These are phyloP conservation scores for Pythium periplocum DNA, from an alignment of 352 stramenopile genomes.

Conservation along the genomic window DNA sequence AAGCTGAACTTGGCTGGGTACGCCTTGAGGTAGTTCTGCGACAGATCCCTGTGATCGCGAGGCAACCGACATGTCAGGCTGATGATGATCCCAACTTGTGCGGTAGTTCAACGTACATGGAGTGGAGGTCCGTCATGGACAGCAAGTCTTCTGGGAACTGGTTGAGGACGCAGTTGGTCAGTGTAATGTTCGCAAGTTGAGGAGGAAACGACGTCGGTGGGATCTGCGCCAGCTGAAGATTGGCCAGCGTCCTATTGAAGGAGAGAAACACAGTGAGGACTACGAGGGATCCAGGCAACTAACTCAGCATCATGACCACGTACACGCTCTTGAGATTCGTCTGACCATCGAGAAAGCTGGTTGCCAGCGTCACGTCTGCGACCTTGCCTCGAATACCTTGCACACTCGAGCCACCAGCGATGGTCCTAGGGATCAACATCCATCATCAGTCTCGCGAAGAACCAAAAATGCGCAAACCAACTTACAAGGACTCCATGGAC, in stretches of 20 bases:
- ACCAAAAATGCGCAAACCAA: neutral
- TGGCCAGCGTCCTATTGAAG: conserved; percentile 34
- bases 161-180: conserved; percentile 52
- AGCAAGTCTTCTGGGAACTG: conserved; percentile 46
- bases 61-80: no score
- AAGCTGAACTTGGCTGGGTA: conserved; percentile 52
- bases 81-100: no score
- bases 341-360: conserved; percentile 27
- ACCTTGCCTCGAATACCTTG: conserved; percentile 39
- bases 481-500: conserved; percentile 19
- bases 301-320: conserved; percentile 3
- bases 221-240: conserved; percentile 38
- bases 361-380: conserved; percentile 27
- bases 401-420: conserved; percentile 41
- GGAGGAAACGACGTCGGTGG: conserved; percentile 47
- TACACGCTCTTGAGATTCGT: conserved; percentile 38
- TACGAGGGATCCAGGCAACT: neutral
- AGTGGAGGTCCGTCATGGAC: conserved; percentile 38
- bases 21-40: conserved; percentile 40
- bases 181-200: conserved; percentile 37
- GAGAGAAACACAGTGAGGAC: neutral
- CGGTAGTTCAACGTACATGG: conserved; percentile 33
- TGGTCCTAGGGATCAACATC: conserved; percentile 18
- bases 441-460: no score
- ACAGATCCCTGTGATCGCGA: conserved; percentile 33